Conservation (phyloP, 2,329 filamentous ascomycete genomes). For the Helotiales sp. region DNA sequence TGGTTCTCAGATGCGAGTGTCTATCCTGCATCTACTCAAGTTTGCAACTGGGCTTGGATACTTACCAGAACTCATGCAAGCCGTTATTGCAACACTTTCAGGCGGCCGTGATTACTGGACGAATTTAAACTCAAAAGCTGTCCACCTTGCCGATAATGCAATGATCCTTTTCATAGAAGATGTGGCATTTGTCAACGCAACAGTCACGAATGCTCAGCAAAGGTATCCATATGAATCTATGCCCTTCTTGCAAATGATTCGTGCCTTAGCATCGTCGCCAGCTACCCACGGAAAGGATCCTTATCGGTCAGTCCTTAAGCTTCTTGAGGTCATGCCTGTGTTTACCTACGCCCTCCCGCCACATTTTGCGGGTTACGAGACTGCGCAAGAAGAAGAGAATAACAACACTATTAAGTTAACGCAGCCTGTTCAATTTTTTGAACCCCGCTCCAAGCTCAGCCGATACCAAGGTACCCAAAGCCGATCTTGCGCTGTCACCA, state of each 20-base stretch:
- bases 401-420: slow-evolving; percentile 73
- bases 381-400: slow-evolving; percentile 83
- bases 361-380: slow-evolving; percentile 71
- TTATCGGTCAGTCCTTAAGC: slow-evolving; percentile 53
- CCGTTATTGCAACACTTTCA: slow-evolving; percentile 32
- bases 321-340: slow-evolving; percentile 50
- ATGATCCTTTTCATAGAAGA: slow-evolving; percentile 41
- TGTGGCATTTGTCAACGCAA: slow-evolving; percentile 1
- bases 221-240: slow-evolving; percentile 85
- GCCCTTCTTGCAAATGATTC: slow-evolving; percentile 74
- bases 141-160: slow-evolving; percentile 50
- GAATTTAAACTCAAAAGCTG: slow-evolving; percentile 24
- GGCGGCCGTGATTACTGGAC: slow-evolving; percentile 36
- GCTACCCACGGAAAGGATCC: slow-evolving; percentile 35
- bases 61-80: slow-evolving; percentile 35
- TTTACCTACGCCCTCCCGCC: slow-evolving; percentile 77
- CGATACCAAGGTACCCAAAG: slow-evolving; percentile 4
- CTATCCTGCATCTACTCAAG: slow-evolving; percentile 37
- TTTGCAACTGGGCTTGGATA: slow-evolving; percentile 35
- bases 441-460: slow-evolving; percentile 34
- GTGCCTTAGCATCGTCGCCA: slow-evolving; percentile 58
- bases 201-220: slow-evolving; percentile 66
- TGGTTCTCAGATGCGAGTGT: slow-evolving; percentile 39
- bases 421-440: slow-evolving; percentile 64
- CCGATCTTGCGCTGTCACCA: slow-evolving; percentile 21